Evolutionary conservation across 805 yeast genomes (phyloP), one percentile per base, ranked within the genome.

Genomic region (Lipomyces oligophaga): DNA sequence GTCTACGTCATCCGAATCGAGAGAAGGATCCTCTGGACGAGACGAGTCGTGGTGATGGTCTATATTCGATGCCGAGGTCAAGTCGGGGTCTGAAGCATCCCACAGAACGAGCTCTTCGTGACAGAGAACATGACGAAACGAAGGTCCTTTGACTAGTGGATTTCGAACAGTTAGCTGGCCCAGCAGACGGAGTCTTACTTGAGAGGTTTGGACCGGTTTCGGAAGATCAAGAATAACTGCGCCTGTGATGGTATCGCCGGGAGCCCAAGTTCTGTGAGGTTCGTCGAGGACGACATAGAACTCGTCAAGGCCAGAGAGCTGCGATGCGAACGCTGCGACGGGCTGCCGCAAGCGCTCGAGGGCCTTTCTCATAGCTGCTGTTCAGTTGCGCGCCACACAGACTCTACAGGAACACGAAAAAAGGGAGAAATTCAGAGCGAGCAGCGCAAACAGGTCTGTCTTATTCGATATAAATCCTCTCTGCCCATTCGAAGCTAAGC

Each of bases 191-290:
- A 66, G 59, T 5, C 43, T 41, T 16, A 66, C 35, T 47, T 41
- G 32, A 25, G 57, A 37, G 8, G 62, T 54, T 16, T 50, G 43
- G 24, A 48, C 52, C 2, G 61, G 58, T 44, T 57, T 58, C n/a
- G 58, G 52, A 20, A 64, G 41, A 25, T 59, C 60, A 32, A 66
- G 48, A 21, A 66, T 61, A 25, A 63, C 66, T 26, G 49, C 51
- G 36, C 70, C 70, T 3, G 53, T 25, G 2, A 85, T 74, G 54
- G 74, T 75, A 43, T 86, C 95, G 13, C 90, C 93, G 0, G 96
- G 95, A n/a, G 71, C 67, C 78, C 83, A 86, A 3, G 76, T 68
- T 55, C 77, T 76, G 63, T 85, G 95, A 1, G 95, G 89, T 44
- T 81, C 80, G 52, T 81, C 83, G 37, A 87, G 69, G 36, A 72